These are phyloP conservation scores for Pseudonitzschia multistriata DNA, from an alignment of 108 stramenopile species.

Conservation along the genomic window DNA sequence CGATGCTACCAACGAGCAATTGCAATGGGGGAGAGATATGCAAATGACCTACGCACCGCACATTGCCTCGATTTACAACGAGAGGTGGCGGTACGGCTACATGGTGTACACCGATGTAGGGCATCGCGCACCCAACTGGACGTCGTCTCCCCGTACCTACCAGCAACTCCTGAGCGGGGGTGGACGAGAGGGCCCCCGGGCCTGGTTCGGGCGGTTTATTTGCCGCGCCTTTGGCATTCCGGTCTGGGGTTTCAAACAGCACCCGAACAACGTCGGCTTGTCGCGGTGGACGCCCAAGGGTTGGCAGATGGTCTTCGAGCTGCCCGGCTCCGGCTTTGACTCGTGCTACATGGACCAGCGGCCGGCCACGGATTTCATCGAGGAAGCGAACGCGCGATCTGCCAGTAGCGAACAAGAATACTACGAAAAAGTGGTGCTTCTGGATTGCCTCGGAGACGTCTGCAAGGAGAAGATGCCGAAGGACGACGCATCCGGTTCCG, in stretches of 20 bases:
- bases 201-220: slow-evolving; percentile 52
- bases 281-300: slow-evolving; percentile 49
- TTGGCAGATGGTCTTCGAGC: slow-evolving; percentile 40
- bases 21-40: slow-evolving; percentile 48
- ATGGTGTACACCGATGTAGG: slow-evolving; percentile 42
- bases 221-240: slow-evolving; percentile 54
- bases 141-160: slow-evolving; percentile 43
- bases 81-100: slow-evolving; percentile 36
- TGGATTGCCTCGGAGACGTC: slow-evolving; percentile 43
- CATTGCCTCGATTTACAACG: slow-evolving; percentile 42
- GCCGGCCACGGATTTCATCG: slow-evolving; percentile 32
- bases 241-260: slow-evolving; percentile 47
- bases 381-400: slow-evolving; percentile 33
- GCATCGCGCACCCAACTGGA: slow-evolving; percentile 42
- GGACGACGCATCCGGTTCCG: slow-evolving; percentile 24
- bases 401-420: slow-evolving; percentile 33
- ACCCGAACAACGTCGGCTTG: slow-evolving; percentile 42
- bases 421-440: slow-evolving; percentile 31
- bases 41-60: slow-evolving; percentile 51
- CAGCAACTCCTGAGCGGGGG: slow-evolving; percentile 51
- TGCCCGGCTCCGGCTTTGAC: slow-evolving; percentile 27
- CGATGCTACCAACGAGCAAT: slow-evolving; percentile 45
- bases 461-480: slow-evolving; percentile 42
- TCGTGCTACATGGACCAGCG: slow-evolving; percentile 37
- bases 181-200: slow-evolving; percentile 46